Evolutionary conservation across 495 filamentous ascomycete species (phyloP), one percentile per base, ranked within the genome.

Genomic region (Pseudomonodictys pantanalensis): DNA sequence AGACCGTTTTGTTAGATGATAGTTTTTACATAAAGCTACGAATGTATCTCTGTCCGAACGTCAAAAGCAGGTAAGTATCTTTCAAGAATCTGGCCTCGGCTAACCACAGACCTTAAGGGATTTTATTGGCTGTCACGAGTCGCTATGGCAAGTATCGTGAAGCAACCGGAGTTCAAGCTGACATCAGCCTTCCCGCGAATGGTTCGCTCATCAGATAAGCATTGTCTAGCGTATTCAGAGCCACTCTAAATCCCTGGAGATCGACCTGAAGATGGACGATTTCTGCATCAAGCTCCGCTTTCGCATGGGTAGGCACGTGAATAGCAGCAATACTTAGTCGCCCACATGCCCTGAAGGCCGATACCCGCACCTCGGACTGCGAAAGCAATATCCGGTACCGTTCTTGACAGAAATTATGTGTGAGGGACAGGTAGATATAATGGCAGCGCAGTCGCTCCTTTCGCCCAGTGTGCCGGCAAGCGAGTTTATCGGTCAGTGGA

Each of bases 231-330:
- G 26, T 29, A 54, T 43, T 39, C 41, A n/a, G 42, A 32, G 45
- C 8, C 20, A 54, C 39, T 49, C 25, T 54, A 49, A 11, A 60
- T 54, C 49, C 58, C 30, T 60, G 48, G 41, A 47, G 58, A 60
- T 60, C 58, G 20, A 17, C 58, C 9, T 2, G 11, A 17, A 44
- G 18, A 20, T 48, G 38, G 23, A 12, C 22, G 25, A 44, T 10
- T 52, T 28, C 25, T 30, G 26, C 23, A 2, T 25, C 38, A 59
- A 39, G 41, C 25, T 35, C 44, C 17, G 43, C 20, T 57, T 23
- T 7, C 15, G n/a, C 23, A 20, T 2, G 4, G 22, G 9, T 18
- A 33, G 43, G 44, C 35, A 49, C n/a, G 46, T 58, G 45, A 58
- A 58, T 2, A 12, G 5, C 15, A n/a, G 35, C 15, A 39, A 17